These are phyloP conservation scores for Verticillium isaacii DNA, from an alignment of 2,329 filamentous ascomycete species.

Conservation along the genomic window DNA sequence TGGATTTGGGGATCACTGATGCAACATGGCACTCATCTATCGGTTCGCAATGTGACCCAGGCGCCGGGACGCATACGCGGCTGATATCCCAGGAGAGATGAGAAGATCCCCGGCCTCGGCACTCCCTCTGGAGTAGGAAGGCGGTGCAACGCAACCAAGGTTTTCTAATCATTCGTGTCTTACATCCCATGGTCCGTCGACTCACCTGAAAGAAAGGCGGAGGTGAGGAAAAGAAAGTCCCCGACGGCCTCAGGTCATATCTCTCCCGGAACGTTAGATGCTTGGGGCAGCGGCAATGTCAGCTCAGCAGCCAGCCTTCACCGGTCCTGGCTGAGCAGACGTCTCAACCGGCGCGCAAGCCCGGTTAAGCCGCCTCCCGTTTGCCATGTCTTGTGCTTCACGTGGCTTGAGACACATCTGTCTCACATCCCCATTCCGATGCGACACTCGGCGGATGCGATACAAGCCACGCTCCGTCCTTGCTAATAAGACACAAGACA, in stretches of 20 bases:
- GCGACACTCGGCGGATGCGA: not conserved
- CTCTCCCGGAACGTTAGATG: too few species aligned
- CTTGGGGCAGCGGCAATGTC: not conserved
- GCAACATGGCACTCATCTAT: not conserved
- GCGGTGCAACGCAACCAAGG: not conserved
- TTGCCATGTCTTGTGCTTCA: not conserved
- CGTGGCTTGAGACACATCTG: not conserved
- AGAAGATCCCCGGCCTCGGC: not conserved
- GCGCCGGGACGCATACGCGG: not conserved
- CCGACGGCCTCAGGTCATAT: not conserved
- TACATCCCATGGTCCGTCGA: not conserved
- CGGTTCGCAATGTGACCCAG: not conserved
- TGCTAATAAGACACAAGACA: not conserved
- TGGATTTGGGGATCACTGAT: not conserved
- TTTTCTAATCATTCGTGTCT: not conserved
- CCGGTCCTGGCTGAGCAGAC: not conserved
- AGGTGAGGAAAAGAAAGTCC: not conserved
- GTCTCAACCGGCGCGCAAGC: not conserved
- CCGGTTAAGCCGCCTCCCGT: not conserved
- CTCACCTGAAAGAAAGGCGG: not conserved
- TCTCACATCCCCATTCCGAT: not conserved
- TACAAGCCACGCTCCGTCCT: not conserved
- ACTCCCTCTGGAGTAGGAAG: not conserved
- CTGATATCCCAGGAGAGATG: not conserved
- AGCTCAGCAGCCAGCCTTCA: not conserved